These are phyloP conservation scores for Naegleria lovaniensis DNA, from an alignment of 208 protist species.

Conservation along the genomic window DNA sequence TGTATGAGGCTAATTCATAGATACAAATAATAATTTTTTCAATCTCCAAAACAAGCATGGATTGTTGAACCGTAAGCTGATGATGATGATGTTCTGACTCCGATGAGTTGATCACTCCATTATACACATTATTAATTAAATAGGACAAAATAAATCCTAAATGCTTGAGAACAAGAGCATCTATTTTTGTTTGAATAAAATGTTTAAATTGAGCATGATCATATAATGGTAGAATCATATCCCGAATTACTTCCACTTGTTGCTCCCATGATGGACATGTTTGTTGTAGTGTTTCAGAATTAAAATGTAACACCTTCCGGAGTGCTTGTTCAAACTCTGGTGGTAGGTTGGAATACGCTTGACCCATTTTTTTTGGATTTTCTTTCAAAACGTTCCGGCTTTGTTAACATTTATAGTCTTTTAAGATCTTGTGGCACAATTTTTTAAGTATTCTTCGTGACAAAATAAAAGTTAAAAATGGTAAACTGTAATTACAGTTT, in stretches of 20 bases:
- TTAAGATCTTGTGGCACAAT: too few relatives aligned
- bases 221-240: neutral
- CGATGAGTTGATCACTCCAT: neutral
- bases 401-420: too few relatives aligned
- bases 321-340: neutral
- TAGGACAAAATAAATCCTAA: neutral
- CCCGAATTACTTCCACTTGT: neutral
- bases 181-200: neutral
- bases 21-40: neutral
- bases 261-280: neutral
- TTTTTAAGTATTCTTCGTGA: too few relatives aligned
- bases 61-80: neutral
- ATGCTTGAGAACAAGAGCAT: neutral
- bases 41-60: neutral
- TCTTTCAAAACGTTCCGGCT: too few relatives aligned
- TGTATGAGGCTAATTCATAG: neutral
- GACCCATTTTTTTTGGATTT: neutral
- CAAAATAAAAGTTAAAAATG: too few relatives aligned
- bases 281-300: neutral
- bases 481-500: too few relatives aligned
- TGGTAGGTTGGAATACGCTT: neutral
- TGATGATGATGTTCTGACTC: neutral
- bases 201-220: neutral
- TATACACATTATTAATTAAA: neutral
- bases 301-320: neutral